These are phyloP conservation scores for Alternaria conjuncta DNA, from an alignment of 2,329 filamentous ascomycete genomes.

Conservation along the genomic window DNA sequence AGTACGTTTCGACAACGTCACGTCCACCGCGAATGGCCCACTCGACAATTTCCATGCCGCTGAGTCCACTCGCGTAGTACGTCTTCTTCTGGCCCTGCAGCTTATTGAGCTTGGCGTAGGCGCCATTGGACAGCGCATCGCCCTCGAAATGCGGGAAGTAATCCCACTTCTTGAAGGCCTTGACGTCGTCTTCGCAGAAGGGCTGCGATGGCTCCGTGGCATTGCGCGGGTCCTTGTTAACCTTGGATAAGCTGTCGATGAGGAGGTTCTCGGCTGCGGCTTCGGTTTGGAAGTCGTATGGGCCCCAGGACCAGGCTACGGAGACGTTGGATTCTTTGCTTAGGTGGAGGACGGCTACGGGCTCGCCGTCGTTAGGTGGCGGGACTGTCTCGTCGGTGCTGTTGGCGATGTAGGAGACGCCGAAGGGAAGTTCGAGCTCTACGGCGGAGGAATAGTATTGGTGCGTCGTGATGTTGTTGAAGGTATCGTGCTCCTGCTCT, in stretches of 20 bases:
- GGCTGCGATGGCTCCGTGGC: slow-evolving; percentile 25
- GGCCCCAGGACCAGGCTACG: slow-evolving; percentile 48
- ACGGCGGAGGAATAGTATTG: slow-evolving; percentile 48
- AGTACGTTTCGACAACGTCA: slow-evolving; percentile 45
- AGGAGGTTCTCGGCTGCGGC: slow-evolving; percentile 33
- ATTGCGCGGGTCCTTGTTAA: slow-evolving; percentile 49
- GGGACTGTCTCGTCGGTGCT: slow-evolving; percentile 29
- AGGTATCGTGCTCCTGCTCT: slow-evolving; percentile 41
- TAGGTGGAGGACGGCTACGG: slow-evolving; percentile 45
- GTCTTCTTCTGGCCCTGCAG: slow-evolving; percentile 48
- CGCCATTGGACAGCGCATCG: slow-evolving; percentile 32
- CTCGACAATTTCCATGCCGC: slow-evolving; percentile 49
- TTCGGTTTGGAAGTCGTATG: slow-evolving; percentile 42
- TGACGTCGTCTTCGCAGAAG: slow-evolving; percentile 32
- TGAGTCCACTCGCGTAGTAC: slow-evolving; percentile 46
- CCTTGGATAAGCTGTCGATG: slow-evolving; percentile 36
- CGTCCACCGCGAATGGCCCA: slow-evolving; percentile 45
- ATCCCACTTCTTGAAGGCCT: slow-evolving; percentile 48
- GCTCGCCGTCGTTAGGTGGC: slow-evolving; percentile 42
- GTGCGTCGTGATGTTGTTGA: slow-evolving; percentile 40
- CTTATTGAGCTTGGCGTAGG: slow-evolving; percentile 40
- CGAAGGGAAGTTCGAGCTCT: slow-evolving; percentile 43
- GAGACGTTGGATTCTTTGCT: slow-evolving; percentile 37
- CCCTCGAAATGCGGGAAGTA: slow-evolving; percentile 48
- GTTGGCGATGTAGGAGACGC: slow-evolving; percentile 44